A percentile compares a stretch with the other conserved stretches of the same genome.
These are phyloP conservation scores for Colletotrichum filicis DNA, from an alignment of 2,329 filamentous ascomycete species.

Conservation along the genomic window DNA sequence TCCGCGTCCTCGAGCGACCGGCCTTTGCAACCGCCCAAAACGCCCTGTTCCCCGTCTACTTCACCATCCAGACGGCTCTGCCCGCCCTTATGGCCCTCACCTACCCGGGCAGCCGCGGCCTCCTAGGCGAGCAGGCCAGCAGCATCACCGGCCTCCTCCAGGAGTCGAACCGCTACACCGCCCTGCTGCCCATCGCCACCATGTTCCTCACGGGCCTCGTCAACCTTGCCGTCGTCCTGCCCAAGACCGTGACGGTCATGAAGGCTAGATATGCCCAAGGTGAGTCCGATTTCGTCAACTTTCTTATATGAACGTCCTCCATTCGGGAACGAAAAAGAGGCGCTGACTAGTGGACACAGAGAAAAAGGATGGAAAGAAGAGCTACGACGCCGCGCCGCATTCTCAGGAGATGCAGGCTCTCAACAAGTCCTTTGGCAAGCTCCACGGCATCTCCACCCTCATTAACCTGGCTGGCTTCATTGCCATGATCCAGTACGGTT, in stretches of 20 bases:
- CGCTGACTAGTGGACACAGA: conserved; percentile 56
- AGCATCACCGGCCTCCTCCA: conserved; percentile 68
- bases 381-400: conserved; percentile 81
- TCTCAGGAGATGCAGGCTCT: conserved; percentile 84
- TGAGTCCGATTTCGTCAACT: conserved; percentile 45
- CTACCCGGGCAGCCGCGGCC: conserved; percentile 71
- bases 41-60: conserved; percentile 89
- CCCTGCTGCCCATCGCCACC: conserved; percentile 74
- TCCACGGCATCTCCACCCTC: conserved; percentile 86
- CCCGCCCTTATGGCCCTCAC: conserved; percentile 82
- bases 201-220: conserved; percentile 77
- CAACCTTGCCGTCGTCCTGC: conserved; percentile 79
- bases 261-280: conserved; percentile 82
- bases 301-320: no score
- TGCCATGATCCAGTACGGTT: conserved; percentile 80
- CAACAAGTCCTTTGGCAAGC: conserved; percentile 80
- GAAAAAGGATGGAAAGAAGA: conserved; percentile 89
- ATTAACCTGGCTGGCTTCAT: conserved; percentile 79
- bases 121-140: conserved; percentile 55
- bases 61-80: conserved; percentile 81
- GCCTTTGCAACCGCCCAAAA: conserved; percentile 86
- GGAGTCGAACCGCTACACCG: conserved; percentile 69
- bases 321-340: no score
- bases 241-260: conserved; percentile 80
- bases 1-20: conserved; percentile 78